Percentiles rank a stretch among this genome's conserved stretches.
Evolutionary conservation across 2,329 filamentous ascomycete genomes (phyloP).

Genomic region (Alternaria burnsii): DNA sequence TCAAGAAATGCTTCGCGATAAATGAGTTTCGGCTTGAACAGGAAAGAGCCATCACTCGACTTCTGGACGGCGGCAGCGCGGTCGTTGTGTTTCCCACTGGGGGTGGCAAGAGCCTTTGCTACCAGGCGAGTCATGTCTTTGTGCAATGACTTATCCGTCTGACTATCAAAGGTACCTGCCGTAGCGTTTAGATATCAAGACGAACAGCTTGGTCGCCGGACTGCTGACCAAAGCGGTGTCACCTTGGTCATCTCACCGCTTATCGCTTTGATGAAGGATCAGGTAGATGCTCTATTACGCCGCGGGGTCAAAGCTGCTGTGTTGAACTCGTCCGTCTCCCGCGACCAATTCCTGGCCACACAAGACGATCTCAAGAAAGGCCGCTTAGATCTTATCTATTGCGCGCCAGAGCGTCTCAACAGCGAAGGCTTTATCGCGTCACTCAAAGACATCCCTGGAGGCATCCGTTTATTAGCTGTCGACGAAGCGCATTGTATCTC

Average conservation of each 20-base stretch:
- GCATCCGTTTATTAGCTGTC: conserved; percentile 85
- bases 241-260: conserved; percentile 92
- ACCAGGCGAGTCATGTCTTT: conserved; percentile 70
- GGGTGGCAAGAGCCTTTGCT: conserved; percentile 94
- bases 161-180: conserved; percentile 46
- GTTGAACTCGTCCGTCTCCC: conserved; percentile 70
- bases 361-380: conserved; percentile 70
- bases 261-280: conserved; percentile 94
- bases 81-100: conserved; percentile 80
- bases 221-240: conserved; percentile 75
- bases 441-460: conserved; percentile 71
- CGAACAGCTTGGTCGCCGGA: conserved; percentile 26
- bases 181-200: conserved; percentile 55
- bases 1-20: conserved; percentile 55
- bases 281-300: conserved; percentile 78
- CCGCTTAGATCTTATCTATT: conserved; percentile 83
- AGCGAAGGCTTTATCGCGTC: conserved; percentile 71
- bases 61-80: conserved; percentile 56
- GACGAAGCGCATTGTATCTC: conserved; percentile 97
- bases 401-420: conserved; percentile 95
- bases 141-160: not conserved
- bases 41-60: conserved; percentile 54
- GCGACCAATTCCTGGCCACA: conserved; percentile 67
- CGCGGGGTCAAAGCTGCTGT: conserved; percentile 79
- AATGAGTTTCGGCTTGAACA: conserved; percentile 57